Percentiles rank a stretch among this genome's conserved stretches.
Conservation (phyloP, 495 filamentous ascomycete species). For the Evansstolkia leycettana region DNA sequence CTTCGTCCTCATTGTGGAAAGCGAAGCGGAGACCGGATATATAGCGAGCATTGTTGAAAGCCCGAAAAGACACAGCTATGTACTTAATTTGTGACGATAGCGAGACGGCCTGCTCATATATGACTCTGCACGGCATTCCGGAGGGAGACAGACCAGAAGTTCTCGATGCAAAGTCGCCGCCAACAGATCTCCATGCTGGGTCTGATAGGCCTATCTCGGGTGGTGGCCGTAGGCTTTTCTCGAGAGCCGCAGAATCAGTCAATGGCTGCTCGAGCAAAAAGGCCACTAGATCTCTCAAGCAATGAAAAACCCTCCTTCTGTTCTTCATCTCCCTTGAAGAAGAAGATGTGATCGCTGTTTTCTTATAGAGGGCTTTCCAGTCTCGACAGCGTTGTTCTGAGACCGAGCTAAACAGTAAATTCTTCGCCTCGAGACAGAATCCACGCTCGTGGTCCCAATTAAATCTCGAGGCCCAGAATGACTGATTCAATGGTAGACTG, state of each 20-base stretch:
- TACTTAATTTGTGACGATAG: background rate
- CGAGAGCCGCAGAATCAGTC: background rate
- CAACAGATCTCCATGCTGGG: constrained; percentile 2
- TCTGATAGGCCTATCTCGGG: background rate
- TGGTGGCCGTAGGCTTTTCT: background rate
- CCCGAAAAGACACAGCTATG: constrained; percentile 3
- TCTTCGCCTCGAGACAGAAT: constrained; percentile 2
- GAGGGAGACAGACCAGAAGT: background rate
- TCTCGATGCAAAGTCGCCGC: constrained; percentile 2
- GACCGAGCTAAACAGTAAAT: background rate
- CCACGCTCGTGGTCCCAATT: background rate
- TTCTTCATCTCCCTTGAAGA: background rate
- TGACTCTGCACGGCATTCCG: constrained; percentile 3
- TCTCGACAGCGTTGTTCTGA: constrained; percentile 1
- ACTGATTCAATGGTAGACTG: background rate
- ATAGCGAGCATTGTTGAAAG: constrained; percentile 1
- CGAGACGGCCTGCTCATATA: constrained; percentile 3
- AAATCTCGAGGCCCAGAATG: constrained; percentile 6
- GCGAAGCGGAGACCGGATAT: constrained; percentile 2
- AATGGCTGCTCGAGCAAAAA: constrained; percentile 2
- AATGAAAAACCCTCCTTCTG: constrained; percentile 3
- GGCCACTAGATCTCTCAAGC: background rate
- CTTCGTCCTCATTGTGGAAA: background rate
- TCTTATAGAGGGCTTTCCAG: constrained; percentile 4
- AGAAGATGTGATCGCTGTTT: background rate